Base-by-base conservation (phyloP, 306 rosid species). In the Begonia fuchsioides region DNA sequence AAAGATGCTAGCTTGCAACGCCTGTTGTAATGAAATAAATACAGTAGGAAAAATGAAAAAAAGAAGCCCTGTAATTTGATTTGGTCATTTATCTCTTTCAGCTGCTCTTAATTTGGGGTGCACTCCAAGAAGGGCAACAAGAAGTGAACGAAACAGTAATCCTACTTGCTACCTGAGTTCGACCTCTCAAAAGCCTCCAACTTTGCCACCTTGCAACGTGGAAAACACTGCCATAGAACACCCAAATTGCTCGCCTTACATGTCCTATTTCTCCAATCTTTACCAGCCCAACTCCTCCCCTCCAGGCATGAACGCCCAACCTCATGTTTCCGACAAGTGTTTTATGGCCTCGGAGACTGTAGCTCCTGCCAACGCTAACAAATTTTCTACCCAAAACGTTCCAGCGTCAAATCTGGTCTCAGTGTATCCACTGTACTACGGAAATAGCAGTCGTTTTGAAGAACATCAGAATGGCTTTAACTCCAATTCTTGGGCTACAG, bases 61-160 rank as follows among this genome's bases (percentile, higher is more conserved):
- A 26, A n/a, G n/a, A 26, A 26, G 35, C 8, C 35, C 1, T 26
- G 35, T 26, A 5, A 26, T 26, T 5, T 26, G 35, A 4, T 26
- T 26, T 26, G 35, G 35, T 26, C 0, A 26, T 4, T 26, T 26
- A 26, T 26, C 8, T 47, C 50, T 49, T 58, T 49, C 71, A 86
- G 96, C 88, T 69, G 86, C 88, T 57, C 73, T 86, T 13, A 73
- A 46, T 69, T 60, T 86, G 69, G 95, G 95, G 1, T 86, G 93
- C 64, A 54, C 76, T 18, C 65, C 77, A 12, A 54, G 66, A 54
- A 86, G 71, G 65, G 43, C 81, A 46, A 67, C 95, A 8, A 76
- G 83, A 68, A 74, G 86, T 64, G 80, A 86, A 66, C 68, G 77
- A 26, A 69, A 76, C 56, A 64, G 59, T 52, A 66, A 60, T 48